phyloP scores from a whole-genome alignment of 306 rosid genomes.

The Biancaea sappan region DNA sequence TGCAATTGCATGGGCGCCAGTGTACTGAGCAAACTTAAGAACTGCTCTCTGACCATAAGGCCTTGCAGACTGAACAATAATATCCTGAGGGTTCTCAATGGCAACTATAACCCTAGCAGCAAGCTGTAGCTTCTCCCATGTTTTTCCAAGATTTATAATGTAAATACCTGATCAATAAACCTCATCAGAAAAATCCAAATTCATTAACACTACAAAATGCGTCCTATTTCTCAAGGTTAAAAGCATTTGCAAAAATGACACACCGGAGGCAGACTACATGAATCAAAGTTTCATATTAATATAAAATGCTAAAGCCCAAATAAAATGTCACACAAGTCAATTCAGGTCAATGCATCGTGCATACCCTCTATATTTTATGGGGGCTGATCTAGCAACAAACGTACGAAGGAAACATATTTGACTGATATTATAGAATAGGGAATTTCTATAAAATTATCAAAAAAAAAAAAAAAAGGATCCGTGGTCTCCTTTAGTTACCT shows the following conservation, averaged over 20 bases:
- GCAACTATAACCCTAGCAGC: slow-evolving; percentile 90
- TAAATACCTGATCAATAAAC: slow-evolving; percentile 57
- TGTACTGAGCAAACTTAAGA: slow-evolving; percentile 79
- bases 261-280: neutral
- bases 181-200: neutral
- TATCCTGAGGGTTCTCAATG: slow-evolving; percentile 84
- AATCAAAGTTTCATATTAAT: neutral
- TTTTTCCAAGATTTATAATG: slow-evolving; percentile 77
- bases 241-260: neutral
- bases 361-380: too few species aligned
- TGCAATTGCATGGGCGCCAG: slow-evolving; percentile 83
- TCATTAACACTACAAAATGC: neutral
- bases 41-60: slow-evolving; percentile 90
- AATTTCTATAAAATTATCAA: neutral
- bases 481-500: neutral
- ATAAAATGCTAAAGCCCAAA: neutral
- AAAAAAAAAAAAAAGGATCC: neutral
- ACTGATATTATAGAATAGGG: neutral
- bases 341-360: neutral
- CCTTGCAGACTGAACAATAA: slow-evolving; percentile 78
- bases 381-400: neutral
- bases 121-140: slow-evolving; percentile 80
- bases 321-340: neutral
- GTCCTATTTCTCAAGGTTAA: neutral
- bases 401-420: neutral